phyloP scores from a whole-genome alignment of 495 filamentous ascomycete species.

The Penicillium daleae region DNA sequence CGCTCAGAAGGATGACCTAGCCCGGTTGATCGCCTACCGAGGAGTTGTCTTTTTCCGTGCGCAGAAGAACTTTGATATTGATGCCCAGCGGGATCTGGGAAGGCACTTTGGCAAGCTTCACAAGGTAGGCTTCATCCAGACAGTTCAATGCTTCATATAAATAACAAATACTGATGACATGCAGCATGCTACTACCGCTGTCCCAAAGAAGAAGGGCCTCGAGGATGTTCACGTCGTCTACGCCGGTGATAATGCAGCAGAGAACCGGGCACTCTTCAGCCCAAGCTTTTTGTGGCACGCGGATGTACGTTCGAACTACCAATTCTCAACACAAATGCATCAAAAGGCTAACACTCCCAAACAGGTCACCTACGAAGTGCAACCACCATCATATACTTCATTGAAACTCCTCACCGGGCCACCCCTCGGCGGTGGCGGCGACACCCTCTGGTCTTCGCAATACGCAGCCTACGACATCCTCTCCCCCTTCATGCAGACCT shows the following conservation, averaged over 20 bases:
- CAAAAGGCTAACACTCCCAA: constrained; percentile 17
- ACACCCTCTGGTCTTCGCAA: constrained; percentile 76
- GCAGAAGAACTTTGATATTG: constrained; percentile 68
- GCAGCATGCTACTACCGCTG: constrained; percentile 59
- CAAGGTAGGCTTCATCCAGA: constrained; percentile 39
- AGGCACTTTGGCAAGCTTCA: constrained; percentile 69
- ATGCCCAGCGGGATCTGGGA: constrained; percentile 67
- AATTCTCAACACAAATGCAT: neutral
- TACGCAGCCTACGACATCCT: constrained; percentile 74
- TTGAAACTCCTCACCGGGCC: constrained; percentile 72
- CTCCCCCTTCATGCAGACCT: constrained; percentile 68
- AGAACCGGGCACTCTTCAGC: constrained; percentile 56
- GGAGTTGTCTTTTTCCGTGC: constrained; percentile 76
- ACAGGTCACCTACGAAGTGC: constrained; percentile 72
- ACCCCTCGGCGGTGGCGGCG: constrained; percentile 69
- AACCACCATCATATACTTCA: constrained; percentile 77
- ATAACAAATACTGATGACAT: constrained; percentile 11
- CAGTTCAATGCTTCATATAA: neutral
- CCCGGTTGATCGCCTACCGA: constrained; percentile 68
- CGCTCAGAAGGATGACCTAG: constrained; percentile 74
- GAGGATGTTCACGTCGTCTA: constrained; percentile 75
- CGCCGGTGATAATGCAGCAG: constrained; percentile 63
- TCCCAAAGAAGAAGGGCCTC: constrained; percentile 60
- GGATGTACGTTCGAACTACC: constrained; percentile 45
- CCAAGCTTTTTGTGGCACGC: constrained; percentile 65